These are phyloP conservation scores for Aspergillus fischeri DNA, from an alignment of 2,329 filamentous ascomycete species.

Conservation along the genomic window DNA sequence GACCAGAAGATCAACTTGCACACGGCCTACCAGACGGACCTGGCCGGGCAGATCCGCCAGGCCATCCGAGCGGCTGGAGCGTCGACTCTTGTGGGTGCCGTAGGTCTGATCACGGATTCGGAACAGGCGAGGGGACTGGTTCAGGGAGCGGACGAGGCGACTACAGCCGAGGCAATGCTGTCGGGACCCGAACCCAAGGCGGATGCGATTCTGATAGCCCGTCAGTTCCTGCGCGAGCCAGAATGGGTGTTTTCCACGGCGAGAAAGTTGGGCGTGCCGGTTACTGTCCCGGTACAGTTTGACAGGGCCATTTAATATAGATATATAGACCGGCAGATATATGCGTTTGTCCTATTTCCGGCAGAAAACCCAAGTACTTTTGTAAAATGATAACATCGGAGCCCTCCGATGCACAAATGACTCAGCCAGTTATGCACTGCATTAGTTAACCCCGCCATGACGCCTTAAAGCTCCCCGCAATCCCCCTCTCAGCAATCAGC, in stretches of 20 bases:
- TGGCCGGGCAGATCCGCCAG: constrained; percentile 44
- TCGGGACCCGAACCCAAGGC: constrained; percentile 29
- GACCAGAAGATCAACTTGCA: constrained; percentile 43
- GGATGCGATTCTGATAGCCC: constrained; percentile 50
- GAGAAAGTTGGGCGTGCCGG: constrained; percentile 45
- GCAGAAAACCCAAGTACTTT: not conserved
- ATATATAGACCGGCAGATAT: not conserved
- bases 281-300: constrained; percentile 49
- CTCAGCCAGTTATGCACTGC: not conserved
- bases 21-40: constrained; percentile 49
- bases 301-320: constrained; percentile 15
- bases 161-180: constrained; percentile 23
- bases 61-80: constrained; percentile 35
- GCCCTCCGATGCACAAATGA: not conserved
- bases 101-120: constrained; percentile 52
- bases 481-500: not conserved
- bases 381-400: not conserved
- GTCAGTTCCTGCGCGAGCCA: constrained; percentile 53
- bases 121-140: constrained; percentile 49
- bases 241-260: constrained; percentile 53
- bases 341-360: not conserved
- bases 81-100: constrained; percentile 48
- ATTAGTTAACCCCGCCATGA: not conserved
- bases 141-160: constrained; percentile 29
- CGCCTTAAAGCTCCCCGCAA: not conserved